These are phyloP conservation scores for Pecoramyces ruminantium DNA, from an alignment of 192 early-diverging fungal genomes.

Conservation along the genomic window DNA sequence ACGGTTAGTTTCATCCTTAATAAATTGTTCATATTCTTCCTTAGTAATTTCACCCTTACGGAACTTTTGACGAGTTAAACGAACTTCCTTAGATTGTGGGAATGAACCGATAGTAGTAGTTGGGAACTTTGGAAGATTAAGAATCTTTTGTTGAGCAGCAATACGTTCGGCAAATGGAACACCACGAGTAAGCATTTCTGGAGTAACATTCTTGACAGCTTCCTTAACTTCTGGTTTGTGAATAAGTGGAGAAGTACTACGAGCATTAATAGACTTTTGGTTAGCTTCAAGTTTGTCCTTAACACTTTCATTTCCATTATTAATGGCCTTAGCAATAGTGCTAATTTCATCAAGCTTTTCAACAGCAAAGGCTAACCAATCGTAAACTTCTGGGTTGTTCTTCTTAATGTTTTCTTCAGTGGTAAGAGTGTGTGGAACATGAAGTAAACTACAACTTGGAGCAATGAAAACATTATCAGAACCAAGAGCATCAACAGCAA, in stretches of 20 bases:
- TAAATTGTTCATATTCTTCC: slow-evolving; percentile 58
- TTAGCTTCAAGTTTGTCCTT: slow-evolving; percentile 52
- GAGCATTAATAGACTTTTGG: slow-evolving; percentile 36
- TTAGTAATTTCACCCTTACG: slow-evolving; percentile 60
- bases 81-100: slow-evolving; percentile 95
- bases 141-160: slow-evolving; percentile 47
- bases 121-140: slow-evolving; percentile 79
- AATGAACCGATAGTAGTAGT: slow-evolving; percentile 97
- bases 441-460: slow-evolving; percentile 82
- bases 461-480: slow-evolving; percentile 62
- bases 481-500: slow-evolving; percentile 49
- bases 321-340: slow-evolving; percentile 14
- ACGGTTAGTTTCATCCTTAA: slow-evolving; percentile 69
- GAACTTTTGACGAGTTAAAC: slow-evolving; percentile 73
- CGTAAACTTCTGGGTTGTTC: slow-evolving; percentile 57
- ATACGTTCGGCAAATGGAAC: slow-evolving; percentile 56
- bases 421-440: slow-evolving; percentile 74
- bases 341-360: background rate
- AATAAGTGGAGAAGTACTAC: slow-evolving; percentile 62
- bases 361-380: slow-evolving; percentile 48
- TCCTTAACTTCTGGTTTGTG: slow-evolving; percentile 67
- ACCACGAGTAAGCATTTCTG: slow-evolving; percentile 56
- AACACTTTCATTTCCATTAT: slow-evolving; percentile 37
- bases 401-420: slow-evolving; percentile 51
- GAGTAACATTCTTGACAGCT: slow-evolving; percentile 43